Conservation (phyloP, 306 rosid species). For the Glycine tomentella region DNA sequence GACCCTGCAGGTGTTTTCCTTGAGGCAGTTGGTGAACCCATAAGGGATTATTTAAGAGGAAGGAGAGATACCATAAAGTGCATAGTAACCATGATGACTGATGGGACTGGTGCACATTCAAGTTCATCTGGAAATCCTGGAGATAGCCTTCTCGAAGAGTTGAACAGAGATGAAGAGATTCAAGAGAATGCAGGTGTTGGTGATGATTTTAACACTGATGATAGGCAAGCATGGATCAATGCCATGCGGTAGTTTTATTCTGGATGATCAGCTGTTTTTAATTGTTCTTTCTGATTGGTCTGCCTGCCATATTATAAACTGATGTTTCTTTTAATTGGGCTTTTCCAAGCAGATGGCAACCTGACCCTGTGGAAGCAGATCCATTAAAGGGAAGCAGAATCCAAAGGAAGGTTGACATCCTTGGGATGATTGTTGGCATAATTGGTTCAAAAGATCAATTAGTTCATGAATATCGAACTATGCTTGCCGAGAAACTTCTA, state of each 20-base stretch:
- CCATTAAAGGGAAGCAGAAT: conserved; percentile 89
- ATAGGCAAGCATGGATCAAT: conserved; percentile 92
- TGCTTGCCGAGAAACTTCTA: conserved; percentile 98
- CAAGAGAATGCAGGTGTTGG: conserved; percentile 79
- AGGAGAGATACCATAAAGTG: conserved; percentile 98
- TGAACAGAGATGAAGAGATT: conserved; percentile 91
- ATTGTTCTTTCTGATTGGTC: conserved; percentile 15
- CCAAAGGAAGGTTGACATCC: conserved; percentile 93
- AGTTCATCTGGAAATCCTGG: conserved; percentile 88
- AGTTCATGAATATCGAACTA: conserved; percentile 92
- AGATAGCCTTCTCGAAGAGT: conserved; percentile 98
- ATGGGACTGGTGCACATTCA: conserved; percentile 87
- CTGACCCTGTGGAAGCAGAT: conserved; percentile 99
- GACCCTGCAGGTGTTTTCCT: conserved; percentile 98
- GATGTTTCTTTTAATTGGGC: conserved; percentile 38
- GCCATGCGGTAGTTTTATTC: conserved; percentile 63
- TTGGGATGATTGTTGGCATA: conserved; percentile 96
- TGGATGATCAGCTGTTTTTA: conserved; percentile 18
- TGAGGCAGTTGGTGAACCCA: conserved; percentile 98
- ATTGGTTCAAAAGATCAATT: conserved; percentile 97
- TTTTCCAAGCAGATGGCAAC: conserved; percentile 86
- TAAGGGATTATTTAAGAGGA: conserved; percentile 95
- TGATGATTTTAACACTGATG: conserved; percentile 90
- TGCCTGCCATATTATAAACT: conserved; percentile 25
- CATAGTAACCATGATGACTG: conserved; percentile 97